These are phyloP conservation scores for Xylaria scruposa DNA, from an alignment of 495 filamentous ascomycete genomes.

Conservation along the genomic window DNA sequence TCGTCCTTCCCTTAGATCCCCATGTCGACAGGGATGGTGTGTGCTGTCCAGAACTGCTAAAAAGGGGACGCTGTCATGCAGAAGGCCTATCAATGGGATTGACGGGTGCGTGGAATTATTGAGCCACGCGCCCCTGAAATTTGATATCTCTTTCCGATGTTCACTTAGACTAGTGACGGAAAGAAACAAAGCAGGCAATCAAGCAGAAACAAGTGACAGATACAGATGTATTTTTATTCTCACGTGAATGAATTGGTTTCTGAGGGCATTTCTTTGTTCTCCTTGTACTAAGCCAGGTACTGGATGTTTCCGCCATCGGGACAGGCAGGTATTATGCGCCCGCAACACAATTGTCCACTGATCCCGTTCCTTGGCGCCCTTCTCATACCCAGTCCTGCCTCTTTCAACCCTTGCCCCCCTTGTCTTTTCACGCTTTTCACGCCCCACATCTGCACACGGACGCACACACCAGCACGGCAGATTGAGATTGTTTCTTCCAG, in stretches of 20 bases:
- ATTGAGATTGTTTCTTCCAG: conserved; percentile 20
- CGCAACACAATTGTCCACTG: conserved; percentile 2
- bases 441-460: conserved; percentile 11
- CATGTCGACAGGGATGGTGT: conserved; percentile 18
- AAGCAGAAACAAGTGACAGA: not conserved
- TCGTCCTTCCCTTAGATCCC: conserved; percentile 11
- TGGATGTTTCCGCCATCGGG: no score
- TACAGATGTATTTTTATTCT: not conserved
- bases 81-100: conserved; percentile 10
- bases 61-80: conserved; percentile 20
- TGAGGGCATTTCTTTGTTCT: not conserved
- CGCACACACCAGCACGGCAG: conserved; percentile 16
- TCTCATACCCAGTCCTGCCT: not conserved
- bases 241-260: not conserved
- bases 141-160: not conserved
- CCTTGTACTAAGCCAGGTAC: not conserved
- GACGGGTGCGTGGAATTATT: conserved; percentile 11
- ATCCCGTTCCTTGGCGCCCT: conserved; percentile 17
- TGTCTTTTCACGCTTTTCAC: conserved; percentile 3
- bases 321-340: conserved; percentile 4
- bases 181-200: not conserved
- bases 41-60: conserved; percentile 21
- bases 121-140: conserved; percentile 20
- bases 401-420: conserved; percentile 8
- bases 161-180: not conserved